Evolutionary conservation across 2,329 filamentous ascomycete genomes (phyloP), one percentile per base, ranked within the genome.

Genomic region (Aspergillus sp.): DNA sequence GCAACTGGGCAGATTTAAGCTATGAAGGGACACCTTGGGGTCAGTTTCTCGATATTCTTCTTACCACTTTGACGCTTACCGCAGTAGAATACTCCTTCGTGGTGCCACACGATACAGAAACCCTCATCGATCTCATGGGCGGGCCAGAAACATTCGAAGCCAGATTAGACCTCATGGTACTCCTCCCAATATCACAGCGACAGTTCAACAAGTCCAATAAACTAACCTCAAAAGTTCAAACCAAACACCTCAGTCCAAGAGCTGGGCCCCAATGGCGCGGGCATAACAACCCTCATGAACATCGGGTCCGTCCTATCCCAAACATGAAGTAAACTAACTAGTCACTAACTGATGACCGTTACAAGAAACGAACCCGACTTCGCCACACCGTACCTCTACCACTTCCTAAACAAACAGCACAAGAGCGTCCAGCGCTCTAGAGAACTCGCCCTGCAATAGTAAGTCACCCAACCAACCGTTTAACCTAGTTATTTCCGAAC

Each of bases 361-460:
- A 3, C 25, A 46, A 86, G 85, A 25, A 89, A 89, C 67, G 84
- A 90, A 70, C 86, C 87, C 0, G 82, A 82, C 65, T 90, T 90
- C 71, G 82, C 81, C 0, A 85, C 83, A 0, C 87, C 87, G 0
- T 90, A 87, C 69, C 78, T 90, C 4, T 90, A 87, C 78, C 87
- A 88, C 72, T 90, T 84, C 70, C 83, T 84, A 57, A 84, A 84
- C 61, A 82, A 84, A 49, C 87, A 89, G 68, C 81, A 85, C 64
- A 82, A 85, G 47, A 81, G 81, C 19, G 86, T 90, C n/a, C 70
- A 82, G 59, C 79, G 82, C 60, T 84, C 82, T 40, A 82, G 87
- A 52, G 76, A 74, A 52, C 77, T 87, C 35, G 86, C 85, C 11
- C 81, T 84, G 60, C 73, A 78, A 45, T 87, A 84, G 67, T 70